These are phyloP conservation scores for Tulasnella calospora DNA, from an alignment of 768 basidiomycete species.

Conservation along the genomic window DNA sequence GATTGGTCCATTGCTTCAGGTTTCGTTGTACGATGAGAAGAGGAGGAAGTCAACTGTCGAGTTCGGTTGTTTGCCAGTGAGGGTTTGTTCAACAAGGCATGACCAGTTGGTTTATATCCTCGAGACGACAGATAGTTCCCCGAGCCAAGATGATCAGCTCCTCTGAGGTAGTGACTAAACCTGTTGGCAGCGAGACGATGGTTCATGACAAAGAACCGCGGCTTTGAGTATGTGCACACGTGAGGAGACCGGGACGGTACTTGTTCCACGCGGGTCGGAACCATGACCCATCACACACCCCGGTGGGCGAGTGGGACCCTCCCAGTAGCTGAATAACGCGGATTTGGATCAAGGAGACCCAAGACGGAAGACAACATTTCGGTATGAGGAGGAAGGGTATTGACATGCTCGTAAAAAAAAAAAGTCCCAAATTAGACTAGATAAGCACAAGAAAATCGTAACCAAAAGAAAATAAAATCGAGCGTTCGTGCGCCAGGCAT, in stretches of 20 bases:
- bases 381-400: background rate
- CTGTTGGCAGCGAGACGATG: background rate
- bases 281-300: background rate
- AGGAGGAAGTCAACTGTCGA: background rate
- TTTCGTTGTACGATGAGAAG: background rate
- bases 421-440: background rate
- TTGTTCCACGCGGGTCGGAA: background rate
- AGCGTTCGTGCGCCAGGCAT: conserved; percentile 9
- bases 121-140: background rate
- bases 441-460: background rate
- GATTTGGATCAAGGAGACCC: background rate
- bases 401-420: background rate
- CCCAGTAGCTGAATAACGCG: background rate
- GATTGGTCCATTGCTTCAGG: background rate
- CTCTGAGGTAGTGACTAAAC: background rate
- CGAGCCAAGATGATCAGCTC: background rate
- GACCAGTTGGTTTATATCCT: background rate
- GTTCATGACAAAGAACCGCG: conserved; percentile 5
- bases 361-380: background rate
- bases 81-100: background rate
- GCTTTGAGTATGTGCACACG: background rate
- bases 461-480: background rate
- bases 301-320: background rate
- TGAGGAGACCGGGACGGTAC: background rate
- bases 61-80: background rate